These are phyloP conservation scores for Trichoderma endophyticum DNA, from an alignment of 2,329 filamentous ascomycete genomes.

Conservation along the genomic window DNA sequence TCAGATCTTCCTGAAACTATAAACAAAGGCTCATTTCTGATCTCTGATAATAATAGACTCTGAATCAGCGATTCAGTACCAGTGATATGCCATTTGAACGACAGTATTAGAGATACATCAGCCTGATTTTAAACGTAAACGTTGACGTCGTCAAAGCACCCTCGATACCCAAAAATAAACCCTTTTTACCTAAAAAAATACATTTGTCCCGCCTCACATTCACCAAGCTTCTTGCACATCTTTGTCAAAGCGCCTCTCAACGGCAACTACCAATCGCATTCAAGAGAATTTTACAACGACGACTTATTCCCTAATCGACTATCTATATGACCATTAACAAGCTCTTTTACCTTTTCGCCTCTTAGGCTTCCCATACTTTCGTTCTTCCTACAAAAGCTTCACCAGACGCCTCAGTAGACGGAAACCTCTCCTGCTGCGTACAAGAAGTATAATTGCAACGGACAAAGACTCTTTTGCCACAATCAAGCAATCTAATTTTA, in stretches of 20 bases:
- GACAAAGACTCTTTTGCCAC: no score
- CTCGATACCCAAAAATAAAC: background rate
- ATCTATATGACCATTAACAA: background rate
- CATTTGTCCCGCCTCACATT: background rate
- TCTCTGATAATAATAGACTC: background rate
- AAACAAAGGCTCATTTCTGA: background rate
- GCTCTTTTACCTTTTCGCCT: background rate
- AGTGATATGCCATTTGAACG: background rate
- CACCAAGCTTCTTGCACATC: no score
- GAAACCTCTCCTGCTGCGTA: no score
- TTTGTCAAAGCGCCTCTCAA: no score
- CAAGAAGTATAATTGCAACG: no score
- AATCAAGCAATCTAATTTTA: background rate
- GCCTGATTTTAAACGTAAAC: background rate
- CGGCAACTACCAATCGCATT: no score
- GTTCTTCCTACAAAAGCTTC: no score
- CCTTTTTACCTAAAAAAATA: background rate
- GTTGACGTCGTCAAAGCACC: no score
- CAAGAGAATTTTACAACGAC: no score
- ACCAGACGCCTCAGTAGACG: no score
- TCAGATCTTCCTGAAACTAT: background rate
- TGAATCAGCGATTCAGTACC: background rate
- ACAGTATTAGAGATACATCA: fast-evolving
- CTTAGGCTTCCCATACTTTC: background rate
- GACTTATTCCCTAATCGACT: no score